Conservation (phyloP, 768 basidiomycete genomes). For the Leccinellum albellum region DNA sequence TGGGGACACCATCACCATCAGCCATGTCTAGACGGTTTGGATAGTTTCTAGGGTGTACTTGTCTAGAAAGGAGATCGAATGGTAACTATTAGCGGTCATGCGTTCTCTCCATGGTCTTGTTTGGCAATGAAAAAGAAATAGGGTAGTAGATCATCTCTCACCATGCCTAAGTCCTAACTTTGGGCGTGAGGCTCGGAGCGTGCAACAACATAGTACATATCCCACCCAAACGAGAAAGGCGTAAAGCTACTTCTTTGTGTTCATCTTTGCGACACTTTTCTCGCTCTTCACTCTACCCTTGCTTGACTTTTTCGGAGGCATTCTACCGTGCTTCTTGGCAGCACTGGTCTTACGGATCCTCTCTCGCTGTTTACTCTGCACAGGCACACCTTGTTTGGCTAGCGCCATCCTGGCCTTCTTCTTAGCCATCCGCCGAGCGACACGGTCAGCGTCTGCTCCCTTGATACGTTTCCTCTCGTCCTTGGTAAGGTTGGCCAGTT, state of each 20-base stretch:
- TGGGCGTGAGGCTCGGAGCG: no score
- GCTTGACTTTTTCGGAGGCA: conserved; percentile 26
- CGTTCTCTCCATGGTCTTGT: no score
- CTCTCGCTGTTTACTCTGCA: conserved; percentile 42
- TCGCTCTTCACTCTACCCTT: conserved; percentile 52
- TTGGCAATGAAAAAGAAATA: no score
- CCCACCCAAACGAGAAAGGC: no score
- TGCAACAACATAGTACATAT: no score
- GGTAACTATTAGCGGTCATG: no score
- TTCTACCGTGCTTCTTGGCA: conserved; percentile 20
- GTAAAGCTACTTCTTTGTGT: conserved; percentile 49
- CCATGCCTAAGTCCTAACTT: no score
- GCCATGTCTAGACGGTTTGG: not conserved
- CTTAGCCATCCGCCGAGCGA: conserved; percentile 84
- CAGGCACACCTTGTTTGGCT: conserved; percentile 36
- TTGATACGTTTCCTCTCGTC: conserved; percentile 85
- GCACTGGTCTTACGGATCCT: conserved; percentile 42
- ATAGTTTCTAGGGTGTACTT: no score
- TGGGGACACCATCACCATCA: not conserved
- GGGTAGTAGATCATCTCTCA: no score
- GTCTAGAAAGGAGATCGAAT: no score
- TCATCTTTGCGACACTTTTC: conserved; percentile 50
- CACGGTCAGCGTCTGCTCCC: conserved; percentile 70
- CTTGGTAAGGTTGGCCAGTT: conserved; percentile 73
- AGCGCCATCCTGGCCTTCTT: conserved; percentile 70